phyloP scores from a whole-genome alignment of 225 moss, liverwort and hornwort genomes.

The Pseudisothecium myosuroides region DNA sequence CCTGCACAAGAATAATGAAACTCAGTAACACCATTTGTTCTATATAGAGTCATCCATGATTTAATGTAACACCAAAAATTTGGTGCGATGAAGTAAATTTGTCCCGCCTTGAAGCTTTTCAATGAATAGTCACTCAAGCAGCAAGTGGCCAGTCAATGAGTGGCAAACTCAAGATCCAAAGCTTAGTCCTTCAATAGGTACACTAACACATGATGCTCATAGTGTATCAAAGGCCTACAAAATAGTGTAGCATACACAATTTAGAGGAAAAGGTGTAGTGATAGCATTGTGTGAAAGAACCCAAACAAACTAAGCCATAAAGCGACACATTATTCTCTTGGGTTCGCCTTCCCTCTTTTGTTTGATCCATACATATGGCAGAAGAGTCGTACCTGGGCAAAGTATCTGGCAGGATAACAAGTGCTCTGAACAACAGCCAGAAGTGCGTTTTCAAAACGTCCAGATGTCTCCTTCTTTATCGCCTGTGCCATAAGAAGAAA shows the following conservation, averaged over 20 bases:
- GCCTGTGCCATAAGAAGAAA: conserved; percentile 7
- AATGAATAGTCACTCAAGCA: background rate
- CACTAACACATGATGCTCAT: background rate
- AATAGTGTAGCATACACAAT: background rate
- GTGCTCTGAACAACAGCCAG: conserved; percentile 30
- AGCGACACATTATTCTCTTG: background rate
- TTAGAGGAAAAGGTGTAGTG: background rate
- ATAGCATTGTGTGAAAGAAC: background rate
- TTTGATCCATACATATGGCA: background rate
- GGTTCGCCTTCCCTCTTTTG: background rate
- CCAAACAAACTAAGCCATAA: background rate
- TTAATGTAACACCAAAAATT: background rate
- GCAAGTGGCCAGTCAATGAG: background rate
- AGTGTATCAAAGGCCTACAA: background rate
- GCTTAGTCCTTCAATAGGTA: background rate
- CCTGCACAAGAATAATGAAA: conserved; percentile 7
- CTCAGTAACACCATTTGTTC: background rate
- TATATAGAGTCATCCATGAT: background rate
- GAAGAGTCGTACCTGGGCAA: conserved; percentile 18
- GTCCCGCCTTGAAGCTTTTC: background rate
- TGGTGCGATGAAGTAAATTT: background rate
- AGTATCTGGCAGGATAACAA: conserved; percentile 34
- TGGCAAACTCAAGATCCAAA: background rate
- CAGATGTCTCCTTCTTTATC: conserved; percentile 33
- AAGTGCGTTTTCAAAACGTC: conserved; percentile 36